Evolutionary conservation across 805 yeast species (phyloP).

Genomic region (Ogataea thermomethanolica): DNA sequence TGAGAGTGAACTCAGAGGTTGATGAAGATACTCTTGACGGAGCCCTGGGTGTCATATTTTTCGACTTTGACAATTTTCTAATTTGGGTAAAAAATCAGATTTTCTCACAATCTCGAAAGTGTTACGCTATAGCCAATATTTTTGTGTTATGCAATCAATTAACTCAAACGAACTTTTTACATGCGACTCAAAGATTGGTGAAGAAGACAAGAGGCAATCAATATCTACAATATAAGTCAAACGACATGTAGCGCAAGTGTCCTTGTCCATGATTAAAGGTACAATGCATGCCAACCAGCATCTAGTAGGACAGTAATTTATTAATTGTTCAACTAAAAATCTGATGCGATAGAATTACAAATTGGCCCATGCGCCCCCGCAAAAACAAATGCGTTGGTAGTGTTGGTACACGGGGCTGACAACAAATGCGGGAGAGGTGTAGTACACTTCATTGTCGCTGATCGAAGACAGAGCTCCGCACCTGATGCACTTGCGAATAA

Average conservation of each 20-base stretch:
- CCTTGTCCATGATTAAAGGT: too few species aligned
- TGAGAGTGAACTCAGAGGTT: neutral
- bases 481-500: slow-evolving; percentile 32
- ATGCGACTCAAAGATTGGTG: too few species aligned
- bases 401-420: slow-evolving; percentile 32
- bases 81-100: neutral
- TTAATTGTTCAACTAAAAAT: neutral
- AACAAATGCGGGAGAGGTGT: slow-evolving; percentile 26
- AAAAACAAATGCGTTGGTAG: slow-evolving; percentile 65
- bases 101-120: neutral
- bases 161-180: too few species aligned
- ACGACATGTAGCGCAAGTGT: too few species aligned
- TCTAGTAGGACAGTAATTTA: too few species aligned
- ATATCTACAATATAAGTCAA: too few species aligned
- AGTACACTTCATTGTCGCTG: slow-evolving; percentile 29
- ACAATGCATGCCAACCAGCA: too few species aligned
- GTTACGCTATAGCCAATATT: too few species aligned
- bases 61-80: neutral
- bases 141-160: too few species aligned
- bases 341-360: slow-evolving; percentile 14
- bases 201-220: too few species aligned
- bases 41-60: neutral
- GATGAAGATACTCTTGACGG: slow-evolving; percentile 3
- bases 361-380: slow-evolving; percentile 76
- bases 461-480: slow-evolving; percentile 36